A percentile compares a stretch with the other conserved stretches of the same genome.
Evolutionary conservation across 2,329 filamentous ascomycete genomes (phyloP).

Genomic region (Fusarium scirpi): DNA sequence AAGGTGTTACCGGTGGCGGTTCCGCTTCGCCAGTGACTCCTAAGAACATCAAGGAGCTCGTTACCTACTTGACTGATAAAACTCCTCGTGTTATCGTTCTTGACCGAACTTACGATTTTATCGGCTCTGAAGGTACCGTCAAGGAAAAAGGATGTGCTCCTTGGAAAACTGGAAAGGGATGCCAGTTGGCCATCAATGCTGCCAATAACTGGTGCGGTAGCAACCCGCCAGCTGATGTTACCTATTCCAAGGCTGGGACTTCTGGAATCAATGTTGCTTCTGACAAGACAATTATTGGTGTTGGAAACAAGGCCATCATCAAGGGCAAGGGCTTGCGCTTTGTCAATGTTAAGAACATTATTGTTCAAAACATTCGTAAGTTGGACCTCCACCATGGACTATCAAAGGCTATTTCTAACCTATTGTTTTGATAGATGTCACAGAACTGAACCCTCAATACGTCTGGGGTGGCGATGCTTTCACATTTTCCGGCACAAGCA

Average conservation of each 20-base stretch:
- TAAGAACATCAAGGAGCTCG: constrained; percentile 20
- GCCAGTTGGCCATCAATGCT: constrained; percentile 45
- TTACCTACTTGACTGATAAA: constrained; percentile 32
- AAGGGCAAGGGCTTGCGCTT: constrained; percentile 57
- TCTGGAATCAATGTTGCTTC: constrained; percentile 47
- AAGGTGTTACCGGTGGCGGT: constrained; percentile 31
- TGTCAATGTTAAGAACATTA: constrained; percentile 49
- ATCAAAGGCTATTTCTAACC: not conserved
- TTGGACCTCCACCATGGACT: fast-evolving
- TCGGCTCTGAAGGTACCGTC: constrained; percentile 42
- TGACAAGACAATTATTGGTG: constrained; percentile 57
- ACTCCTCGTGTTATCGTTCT: constrained; percentile 53
- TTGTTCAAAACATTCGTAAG: not conserved
- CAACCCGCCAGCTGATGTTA: constrained; percentile 11
- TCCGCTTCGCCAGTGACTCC: constrained; percentile 28
- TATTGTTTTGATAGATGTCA: not conserved
- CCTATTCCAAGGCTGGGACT: constrained; percentile 20
- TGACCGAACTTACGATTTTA: constrained; percentile 49
- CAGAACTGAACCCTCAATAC: constrained; percentile 33
- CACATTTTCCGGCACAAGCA: constrained; percentile 23
- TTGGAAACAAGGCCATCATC: constrained; percentile 54
- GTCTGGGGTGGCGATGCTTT: constrained; percentile 40
- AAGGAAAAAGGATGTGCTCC: constrained; percentile 33
- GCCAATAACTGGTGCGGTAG: constrained; percentile 25
- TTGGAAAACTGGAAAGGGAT: constrained; percentile 35